Evolutionary conservation across 495 filamentous ascomycete species (phyloP).

Genomic region (Podospora tetraspora): DNA sequence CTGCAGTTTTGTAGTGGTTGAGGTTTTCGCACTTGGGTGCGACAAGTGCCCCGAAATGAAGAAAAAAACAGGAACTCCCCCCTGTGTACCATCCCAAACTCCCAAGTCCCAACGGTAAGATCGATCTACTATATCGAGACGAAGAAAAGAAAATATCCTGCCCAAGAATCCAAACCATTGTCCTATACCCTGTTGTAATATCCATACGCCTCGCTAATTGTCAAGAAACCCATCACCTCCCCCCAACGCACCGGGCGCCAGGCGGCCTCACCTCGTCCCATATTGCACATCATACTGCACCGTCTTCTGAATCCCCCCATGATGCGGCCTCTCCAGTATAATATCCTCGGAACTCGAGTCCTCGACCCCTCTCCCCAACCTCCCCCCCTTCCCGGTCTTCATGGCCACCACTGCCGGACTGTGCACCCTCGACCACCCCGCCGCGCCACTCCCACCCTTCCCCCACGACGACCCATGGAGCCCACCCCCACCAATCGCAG

Average conservation of each 20-base stretch:
- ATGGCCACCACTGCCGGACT: constrained; percentile 1
- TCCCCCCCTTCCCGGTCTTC: not conserved
- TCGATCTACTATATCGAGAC: not conserved
- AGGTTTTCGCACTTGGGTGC: not conserved
- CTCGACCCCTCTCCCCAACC: not conserved
- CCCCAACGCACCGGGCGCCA: not conserved
- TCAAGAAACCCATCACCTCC: not conserved
- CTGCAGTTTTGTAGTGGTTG: not conserved
- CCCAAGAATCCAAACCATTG: not conserved
- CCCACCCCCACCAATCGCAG: not conserved
- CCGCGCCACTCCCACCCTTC: not conserved
- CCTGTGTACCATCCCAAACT: not conserved
- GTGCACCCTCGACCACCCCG: constrained; percentile 8
- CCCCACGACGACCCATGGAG: constrained; percentile 1
- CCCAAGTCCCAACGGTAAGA: not conserved
- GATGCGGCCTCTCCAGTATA: constrained; percentile 3
- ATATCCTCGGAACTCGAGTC: constrained; percentile 12
- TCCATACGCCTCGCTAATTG: not conserved
- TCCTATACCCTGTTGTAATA: not conserved
- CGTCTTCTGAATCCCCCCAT: constrained; percentile 14
- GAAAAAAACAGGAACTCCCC: not conserved
- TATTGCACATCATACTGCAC: constrained; percentile 16
- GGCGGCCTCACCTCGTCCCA: not conserved
- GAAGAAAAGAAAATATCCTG: not conserved
- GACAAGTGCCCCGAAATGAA: not conserved